Conservation (phyloP, 495 filamentous ascomycete species). For the Neurospora sp. region DNA sequence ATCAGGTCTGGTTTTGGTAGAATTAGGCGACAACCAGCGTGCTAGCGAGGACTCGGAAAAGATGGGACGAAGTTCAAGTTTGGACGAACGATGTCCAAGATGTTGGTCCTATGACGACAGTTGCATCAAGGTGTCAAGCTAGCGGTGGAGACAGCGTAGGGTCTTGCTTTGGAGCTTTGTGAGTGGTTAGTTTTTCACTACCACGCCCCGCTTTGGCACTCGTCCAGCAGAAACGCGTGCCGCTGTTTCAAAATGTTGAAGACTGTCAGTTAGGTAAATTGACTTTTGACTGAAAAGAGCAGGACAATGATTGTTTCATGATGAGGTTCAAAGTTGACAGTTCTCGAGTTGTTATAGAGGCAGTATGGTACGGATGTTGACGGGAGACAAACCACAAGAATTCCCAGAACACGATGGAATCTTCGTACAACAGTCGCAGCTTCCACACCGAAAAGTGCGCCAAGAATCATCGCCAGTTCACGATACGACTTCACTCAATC, state of each 20-base stretch:
- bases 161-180: neutral
- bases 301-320: neutral
- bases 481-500: neutral
- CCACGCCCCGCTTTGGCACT: neutral
- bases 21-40: neutral
- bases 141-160: neutral
- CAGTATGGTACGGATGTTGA: neutral
- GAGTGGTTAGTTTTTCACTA: neutral
- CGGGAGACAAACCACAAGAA: neutral
- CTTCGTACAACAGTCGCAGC: neutral
- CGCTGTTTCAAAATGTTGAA: neutral
- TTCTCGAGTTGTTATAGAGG: neutral
- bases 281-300: neutral
- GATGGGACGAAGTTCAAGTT: neutral
- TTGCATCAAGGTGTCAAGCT: neutral
- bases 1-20: neutral
- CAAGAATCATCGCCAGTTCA: neutral
- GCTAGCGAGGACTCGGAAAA: neutral
- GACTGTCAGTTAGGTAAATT: neutral
- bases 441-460: neutral
- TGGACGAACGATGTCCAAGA: slow-evolving; percentile 9
- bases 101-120: slow-evolving; percentile 24
- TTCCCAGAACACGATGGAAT: neutral
- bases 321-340: neutral
- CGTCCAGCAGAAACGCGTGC: neutral